These are phyloP conservation scores for Aschersonia sp. DNA, from an alignment of 2,329 filamentous ascomycete species.

Conservation along the genomic window DNA sequence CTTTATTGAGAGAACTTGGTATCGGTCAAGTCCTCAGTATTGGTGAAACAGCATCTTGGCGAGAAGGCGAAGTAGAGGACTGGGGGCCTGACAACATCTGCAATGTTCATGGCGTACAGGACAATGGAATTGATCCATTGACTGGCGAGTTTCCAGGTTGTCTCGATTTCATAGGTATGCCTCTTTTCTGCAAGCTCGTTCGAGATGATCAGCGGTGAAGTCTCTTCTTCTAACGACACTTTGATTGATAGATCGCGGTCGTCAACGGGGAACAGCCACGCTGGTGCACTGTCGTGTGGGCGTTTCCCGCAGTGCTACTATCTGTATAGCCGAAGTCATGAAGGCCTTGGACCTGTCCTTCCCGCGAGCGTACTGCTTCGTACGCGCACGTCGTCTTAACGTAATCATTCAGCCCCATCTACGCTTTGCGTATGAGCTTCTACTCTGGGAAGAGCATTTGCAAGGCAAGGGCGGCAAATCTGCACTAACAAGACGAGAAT, in stretches of 20 bases:
- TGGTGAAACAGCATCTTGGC: constrained; percentile 77
- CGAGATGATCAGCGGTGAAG: neutral
- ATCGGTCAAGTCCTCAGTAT: constrained; percentile 84
- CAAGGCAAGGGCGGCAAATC: constrained; percentile 33
- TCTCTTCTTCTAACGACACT: neutral
- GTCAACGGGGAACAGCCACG: constrained; percentile 63
- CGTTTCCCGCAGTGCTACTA: constrained; percentile 88
- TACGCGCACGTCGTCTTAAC: constrained; percentile 80
- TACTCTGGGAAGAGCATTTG: constrained; percentile 86
- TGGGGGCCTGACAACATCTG: constrained; percentile 73
- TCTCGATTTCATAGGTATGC: constrained; percentile 74
- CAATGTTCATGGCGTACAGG: constrained; percentile 74
- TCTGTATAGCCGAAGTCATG: constrained; percentile 99
- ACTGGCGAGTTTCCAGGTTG: constrained; percentile 76
- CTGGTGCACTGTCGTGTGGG: constrained; percentile 94
- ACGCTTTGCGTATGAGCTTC: constrained; percentile 82
- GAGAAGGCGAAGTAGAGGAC: constrained; percentile 48
- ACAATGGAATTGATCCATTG: constrained; percentile 90
- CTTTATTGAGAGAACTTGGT: constrained; percentile 62
- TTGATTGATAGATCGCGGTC: constrained; percentile 52
- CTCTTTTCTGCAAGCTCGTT: neutral
- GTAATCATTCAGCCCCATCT: constrained; percentile 98
- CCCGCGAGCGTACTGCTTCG: constrained; percentile 89
- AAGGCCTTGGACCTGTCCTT: constrained; percentile 65
- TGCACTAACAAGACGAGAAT: constrained; percentile 47